Evolutionary conservation across 164 flowering plant species (phyloP).

Genomic region (Vitis rupestris): DNA sequence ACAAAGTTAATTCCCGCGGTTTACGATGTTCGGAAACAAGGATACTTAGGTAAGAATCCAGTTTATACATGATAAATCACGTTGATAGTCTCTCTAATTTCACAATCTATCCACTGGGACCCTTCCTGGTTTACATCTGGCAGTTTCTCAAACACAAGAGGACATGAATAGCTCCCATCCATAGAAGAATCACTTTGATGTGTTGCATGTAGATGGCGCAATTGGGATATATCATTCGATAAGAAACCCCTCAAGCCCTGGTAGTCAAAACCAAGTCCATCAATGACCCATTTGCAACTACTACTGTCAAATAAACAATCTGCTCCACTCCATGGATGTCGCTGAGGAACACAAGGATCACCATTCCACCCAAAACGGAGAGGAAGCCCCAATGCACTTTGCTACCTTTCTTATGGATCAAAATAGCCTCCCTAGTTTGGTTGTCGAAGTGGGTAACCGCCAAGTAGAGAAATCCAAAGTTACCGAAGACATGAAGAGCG

Average conservation of each 20-base stretch:
- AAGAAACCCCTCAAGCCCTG: constrained; percentile 90
- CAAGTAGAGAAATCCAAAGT: no score
- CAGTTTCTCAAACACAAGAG: constrained; percentile 51
- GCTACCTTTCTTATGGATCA: neutral
- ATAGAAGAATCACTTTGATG: no score
- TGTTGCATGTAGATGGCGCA: constrained; percentile 54
- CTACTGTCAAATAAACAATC: constrained; percentile 73
- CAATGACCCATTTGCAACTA: constrained; percentile 74
- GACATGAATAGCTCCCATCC: no score
- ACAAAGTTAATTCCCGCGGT: constrained; percentile 63
- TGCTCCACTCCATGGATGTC: constrained; percentile 98
- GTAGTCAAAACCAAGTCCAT: constrained; percentile 91
- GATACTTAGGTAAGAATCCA: constrained; percentile 59
- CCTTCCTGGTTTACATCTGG: constrained; percentile 66
- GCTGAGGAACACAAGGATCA: constrained; percentile 98
- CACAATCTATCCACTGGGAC: constrained; percentile 78
- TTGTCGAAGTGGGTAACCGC: no score
- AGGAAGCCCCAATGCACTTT: constrained; percentile 79
- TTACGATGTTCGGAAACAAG: constrained; percentile 65
- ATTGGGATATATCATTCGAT: constrained; percentile 68
- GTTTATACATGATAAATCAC: constrained; percentile 57
- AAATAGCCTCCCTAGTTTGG: no score
- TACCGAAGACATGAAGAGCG: no score
- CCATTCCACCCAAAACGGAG: constrained; percentile 96
- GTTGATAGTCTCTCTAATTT: constrained; percentile 64